Base-by-base conservation (phyloP, 371 early-diverging fungal species). In the Smittium mucronatum region DNA sequence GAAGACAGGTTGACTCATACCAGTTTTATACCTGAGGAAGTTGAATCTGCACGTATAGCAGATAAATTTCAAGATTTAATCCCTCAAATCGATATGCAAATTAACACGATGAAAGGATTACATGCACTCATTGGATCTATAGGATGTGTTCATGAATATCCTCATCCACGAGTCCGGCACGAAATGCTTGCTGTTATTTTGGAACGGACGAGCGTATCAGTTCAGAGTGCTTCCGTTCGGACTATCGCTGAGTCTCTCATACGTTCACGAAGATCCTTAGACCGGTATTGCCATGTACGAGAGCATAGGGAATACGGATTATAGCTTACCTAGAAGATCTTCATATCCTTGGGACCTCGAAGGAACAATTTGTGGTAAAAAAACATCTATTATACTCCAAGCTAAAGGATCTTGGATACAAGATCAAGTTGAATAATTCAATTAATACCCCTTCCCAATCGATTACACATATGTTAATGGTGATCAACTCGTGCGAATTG, bases 381-480 rank as follows among this genome's bases (percentile, higher is more conserved):
- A 47, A 5, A 21, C 11, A 47, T 21, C 47, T 47, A 21, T 11
- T 47, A 11, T 47, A 47, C 21, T 21, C 11, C 47, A 47, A 47
- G 21, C 5, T 47, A 47, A 11, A 11, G 11, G 47, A 47, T 5
- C 47, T 47, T 47, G 47, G 5, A 21, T 47, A 47, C 31, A 28
- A n/a, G 15, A 66, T 2, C 2, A 35, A 36, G 47, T 75, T 78
- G 36, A 74, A 74, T 26, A 76, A 76, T 60, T 76, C 75, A 34
- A 75, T 77, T 31, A 31, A 0, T 2, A 31, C 21, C 2, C 64
- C 47, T 5, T 47, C 47, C 5, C 47, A 47, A 21, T 47, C 47
- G 21, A 47, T 47, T 11, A 47, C 47, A 5, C 47, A 47, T 21
- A 5, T 47, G 47, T 5, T 11, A 11, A 47, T 47, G 47, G 21